phyloP scores from a whole-genome alignment of 331 rosid genomes.

The Rosa hybrid region DNA sequence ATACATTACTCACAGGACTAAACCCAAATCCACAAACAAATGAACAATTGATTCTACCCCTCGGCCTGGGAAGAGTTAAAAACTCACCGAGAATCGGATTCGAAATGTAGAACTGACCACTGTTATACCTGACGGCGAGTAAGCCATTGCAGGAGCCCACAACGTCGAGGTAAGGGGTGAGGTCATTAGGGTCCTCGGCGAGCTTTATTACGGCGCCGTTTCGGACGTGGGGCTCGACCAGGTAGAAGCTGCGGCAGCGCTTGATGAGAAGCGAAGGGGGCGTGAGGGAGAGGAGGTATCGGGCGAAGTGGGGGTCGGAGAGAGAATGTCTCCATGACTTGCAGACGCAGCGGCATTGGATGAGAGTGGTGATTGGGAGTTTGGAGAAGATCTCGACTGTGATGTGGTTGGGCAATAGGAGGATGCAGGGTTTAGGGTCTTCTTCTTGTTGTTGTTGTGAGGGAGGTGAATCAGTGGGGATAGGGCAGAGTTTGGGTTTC shows the following conservation, averaged over 20 bases:
- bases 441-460: too few relatives aligned
- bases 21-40: constrained; percentile 15
- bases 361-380: constrained; percentile 15
- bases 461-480: not conserved
- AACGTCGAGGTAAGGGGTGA: not conserved
- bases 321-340: constrained; percentile 14
- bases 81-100: constrained; percentile 12
- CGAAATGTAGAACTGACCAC: not conserved
- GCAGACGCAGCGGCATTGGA: constrained; percentile 28
- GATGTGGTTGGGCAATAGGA: constrained; percentile 11
- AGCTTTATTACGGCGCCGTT: not conserved
- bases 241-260: not conserved
- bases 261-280: constrained; percentile 1
- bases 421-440: not conserved
- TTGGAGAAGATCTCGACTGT: constrained; percentile 3
- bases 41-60: not conserved
- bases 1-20: not conserved
- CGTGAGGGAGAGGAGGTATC: constrained; percentile 1
- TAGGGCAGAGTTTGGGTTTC: not conserved
- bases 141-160: constrained; percentile 24
- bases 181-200: not conserved
- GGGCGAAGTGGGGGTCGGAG: constrained; percentile 4
- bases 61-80: not conserved
- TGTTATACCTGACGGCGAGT: not conserved
- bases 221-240: constrained; percentile 1